A percentile compares a stretch with the other conserved stretches of the same genome.
These are phyloP conservation scores for Isoetes engelmannii DNA, from an alignment of 83 land plant species.

Conservation along the genomic window DNA sequence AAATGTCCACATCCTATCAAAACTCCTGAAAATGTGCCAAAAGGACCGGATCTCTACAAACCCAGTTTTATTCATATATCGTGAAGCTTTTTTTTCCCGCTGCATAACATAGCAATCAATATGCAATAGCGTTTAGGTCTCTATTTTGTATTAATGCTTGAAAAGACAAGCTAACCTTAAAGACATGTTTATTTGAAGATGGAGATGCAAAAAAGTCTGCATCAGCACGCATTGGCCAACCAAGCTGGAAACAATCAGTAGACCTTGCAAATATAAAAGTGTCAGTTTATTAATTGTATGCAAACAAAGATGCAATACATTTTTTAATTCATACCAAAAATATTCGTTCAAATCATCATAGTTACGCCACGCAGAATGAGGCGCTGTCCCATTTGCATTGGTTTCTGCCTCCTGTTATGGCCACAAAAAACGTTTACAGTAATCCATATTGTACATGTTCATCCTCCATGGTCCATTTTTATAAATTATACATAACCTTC, in stretches of 20 bases:
- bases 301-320: neutral
- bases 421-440: neutral
- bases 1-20: constrained; percentile 78
- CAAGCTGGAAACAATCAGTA: constrained; percentile 7
- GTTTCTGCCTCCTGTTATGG: constrained; percentile 59
- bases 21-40: constrained; percentile 76
- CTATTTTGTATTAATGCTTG: neutral
- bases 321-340: constrained; percentile 65
- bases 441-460: neutral
- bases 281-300: neutral
- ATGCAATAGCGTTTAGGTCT: neutral
- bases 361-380: constrained; percentile 93
- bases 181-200: neutral
- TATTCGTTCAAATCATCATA: constrained; percentile 98
- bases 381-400: constrained; percentile 74
- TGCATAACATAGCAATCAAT: constrained; percentile 9
- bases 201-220: constrained; percentile 14
- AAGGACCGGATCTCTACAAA: constrained; percentile 86
- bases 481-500: constrained; percentile 43
- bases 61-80: constrained; percentile 42
- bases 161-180: neutral
- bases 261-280: constrained; percentile 2
- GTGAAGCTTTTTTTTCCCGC: constrained; percentile 3
- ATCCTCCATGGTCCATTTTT: neutral
- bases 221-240: constrained; percentile 17